Evolutionary conservation across 345 rosid genomes (phyloP), one percentile per base, ranked within the genome.

Genomic region (Citrus maxima): DNA sequence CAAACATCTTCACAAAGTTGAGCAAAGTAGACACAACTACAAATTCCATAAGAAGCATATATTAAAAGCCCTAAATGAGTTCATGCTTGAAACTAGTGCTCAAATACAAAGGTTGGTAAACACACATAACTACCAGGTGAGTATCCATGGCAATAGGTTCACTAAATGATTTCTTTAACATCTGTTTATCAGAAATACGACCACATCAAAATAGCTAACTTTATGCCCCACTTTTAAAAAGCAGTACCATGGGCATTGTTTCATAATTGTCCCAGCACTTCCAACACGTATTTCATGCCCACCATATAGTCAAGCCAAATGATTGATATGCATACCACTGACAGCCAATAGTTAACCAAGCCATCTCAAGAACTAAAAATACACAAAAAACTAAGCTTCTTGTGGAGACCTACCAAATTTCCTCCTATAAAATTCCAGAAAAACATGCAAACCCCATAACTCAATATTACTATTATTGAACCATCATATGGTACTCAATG

Each of bases 1-100:
- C 84, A 79, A 92, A 90, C 88, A 92, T 89, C 86, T 85, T 86
- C 75, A 88, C 90, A 83, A 93, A 93, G 86, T 89, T 92, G 74
- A 84, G 93, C 75, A 93, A 83, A 7, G 93, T 93, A 76, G 98
- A 88, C 42, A 93, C 96, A 82, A 93, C 98, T 92, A 81, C 73
- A 83, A 38, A 79, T 79, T 21, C 60, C 80, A 73, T 59, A 28
- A 21, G 21, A 51, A 38, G 18, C 19, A 37, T 70, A 78, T 63
- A 46, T 38, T 38, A 74, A 67, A 78, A 34, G 71, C 49, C 66
- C 22, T 6, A 49, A 21, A 64, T 3, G 42, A 19, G 14, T 24
- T 49, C 51, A 63, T 64, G 35, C 66, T 59, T 10, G 40, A 46
- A 63, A 63, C 30, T 40, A 32, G 61, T 10, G 61, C 21, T 19